These are phyloP conservation scores for Saussurea involucrata DNA, from an alignment of 129 eudicot genomes.

Conservation along the genomic window DNA sequence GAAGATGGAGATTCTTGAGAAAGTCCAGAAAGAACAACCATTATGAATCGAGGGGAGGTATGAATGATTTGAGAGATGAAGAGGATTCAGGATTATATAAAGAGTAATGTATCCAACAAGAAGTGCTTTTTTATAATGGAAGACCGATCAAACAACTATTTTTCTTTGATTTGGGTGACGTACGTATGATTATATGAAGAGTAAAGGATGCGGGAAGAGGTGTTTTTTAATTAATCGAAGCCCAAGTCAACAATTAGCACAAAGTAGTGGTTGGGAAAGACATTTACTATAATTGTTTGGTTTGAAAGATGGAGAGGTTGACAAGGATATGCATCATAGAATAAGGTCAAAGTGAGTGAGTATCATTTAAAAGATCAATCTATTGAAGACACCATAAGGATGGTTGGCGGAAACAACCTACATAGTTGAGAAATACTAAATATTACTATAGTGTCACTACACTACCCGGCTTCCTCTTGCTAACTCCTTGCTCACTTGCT, in stretches of 20 bases:
- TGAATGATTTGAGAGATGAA: background rate
- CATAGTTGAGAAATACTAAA: too few species aligned
- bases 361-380: background rate
- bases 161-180: background rate
- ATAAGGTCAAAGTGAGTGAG: background rate
- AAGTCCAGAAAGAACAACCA: slow-evolving; percentile 14
- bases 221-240: background rate
- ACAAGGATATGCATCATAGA: background rate
- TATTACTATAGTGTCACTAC: too few species aligned
- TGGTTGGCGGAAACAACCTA: too few species aligned
- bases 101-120: background rate
- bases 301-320: background rate
- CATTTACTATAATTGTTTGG: background rate
- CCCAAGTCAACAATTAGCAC: background rate
- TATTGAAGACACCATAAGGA: background rate
- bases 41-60: background rate
- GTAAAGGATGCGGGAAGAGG: background rate
- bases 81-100: background rate
- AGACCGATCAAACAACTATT: background rate
- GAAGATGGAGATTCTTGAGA: background rate
- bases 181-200: background rate
- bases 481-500: too few species aligned
- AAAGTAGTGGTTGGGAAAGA: background rate
- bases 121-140: background rate
- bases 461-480: too few species aligned